Evolutionary conservation across 257 asterid species (phyloP).

Genomic region (Cruciata laevipes): DNA sequence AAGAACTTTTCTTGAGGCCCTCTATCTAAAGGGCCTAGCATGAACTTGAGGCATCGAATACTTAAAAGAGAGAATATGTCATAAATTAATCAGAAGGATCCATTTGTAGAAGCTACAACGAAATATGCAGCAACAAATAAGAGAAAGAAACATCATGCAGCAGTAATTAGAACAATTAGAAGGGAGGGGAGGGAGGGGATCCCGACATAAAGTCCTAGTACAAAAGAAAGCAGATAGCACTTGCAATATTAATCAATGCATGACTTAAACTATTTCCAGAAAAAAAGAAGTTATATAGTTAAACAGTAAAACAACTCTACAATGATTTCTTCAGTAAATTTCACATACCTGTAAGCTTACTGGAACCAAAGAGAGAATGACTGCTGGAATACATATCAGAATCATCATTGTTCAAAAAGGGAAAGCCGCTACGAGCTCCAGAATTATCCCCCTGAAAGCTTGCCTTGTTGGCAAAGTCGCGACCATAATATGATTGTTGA

Average conservation of each 20-base stretch:
- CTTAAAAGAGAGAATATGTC: neutral
- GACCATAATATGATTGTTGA: slow-evolving; percentile 38
- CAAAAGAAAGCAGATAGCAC: neutral
- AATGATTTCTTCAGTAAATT: neutral
- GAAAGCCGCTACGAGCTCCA: slow-evolving; percentile 40
- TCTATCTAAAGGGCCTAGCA: neutral
- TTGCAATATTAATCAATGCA: neutral
- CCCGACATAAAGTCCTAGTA: neutral
- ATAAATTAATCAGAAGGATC: neutral
- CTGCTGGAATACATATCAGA: slow-evolving; percentile 36
- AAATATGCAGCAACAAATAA: neutral
- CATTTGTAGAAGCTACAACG: neutral
- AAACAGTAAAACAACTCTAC: neutral
- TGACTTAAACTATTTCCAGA: neutral
- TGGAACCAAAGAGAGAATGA: slow-evolving; percentile 41
- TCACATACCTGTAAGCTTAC: slow-evolving; percentile 60
- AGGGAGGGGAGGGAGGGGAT: neutral
- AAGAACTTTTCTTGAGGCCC: neutral
- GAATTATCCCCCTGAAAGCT: slow-evolving; percentile 41
- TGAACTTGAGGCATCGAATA: neutral
- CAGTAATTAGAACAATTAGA: neutral
- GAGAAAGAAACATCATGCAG: neutral
- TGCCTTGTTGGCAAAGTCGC: slow-evolving; percentile 37
- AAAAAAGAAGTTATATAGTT: neutral
- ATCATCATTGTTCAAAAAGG: slow-evolving; percentile 42